These are phyloP conservation scores for Circinella minor DNA, from an alignment of 371 early-diverging fungal species.

Conservation along the genomic window DNA sequence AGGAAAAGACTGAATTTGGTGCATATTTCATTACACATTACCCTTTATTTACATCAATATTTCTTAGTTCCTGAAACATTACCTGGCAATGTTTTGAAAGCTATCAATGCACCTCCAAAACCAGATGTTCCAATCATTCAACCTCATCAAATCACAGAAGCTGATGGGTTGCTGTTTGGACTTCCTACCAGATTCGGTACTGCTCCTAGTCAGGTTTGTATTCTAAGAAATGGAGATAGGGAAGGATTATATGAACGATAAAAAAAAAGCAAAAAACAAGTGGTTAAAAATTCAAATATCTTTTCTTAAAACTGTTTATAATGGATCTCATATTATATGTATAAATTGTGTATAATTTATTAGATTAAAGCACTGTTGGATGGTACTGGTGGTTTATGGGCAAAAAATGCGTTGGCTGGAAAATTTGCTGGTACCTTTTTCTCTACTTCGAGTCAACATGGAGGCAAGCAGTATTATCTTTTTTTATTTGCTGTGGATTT, in stretches of 20 bases:
- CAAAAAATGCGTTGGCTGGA: constrained; percentile 56
- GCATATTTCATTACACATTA: not conserved
- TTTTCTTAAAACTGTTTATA: too few species aligned
- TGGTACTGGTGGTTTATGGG: constrained; percentile 73
- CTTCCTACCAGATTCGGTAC: constrained; percentile 56
- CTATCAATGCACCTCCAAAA: constrained; percentile 67
- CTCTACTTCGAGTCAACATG: constrained; percentile 69
- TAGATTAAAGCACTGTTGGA: constrained; percentile 50
- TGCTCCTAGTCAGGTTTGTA: constrained; percentile 57
- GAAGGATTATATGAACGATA: not conserved
- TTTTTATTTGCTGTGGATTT: too few species aligned
- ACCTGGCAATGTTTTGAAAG: constrained; percentile 57
- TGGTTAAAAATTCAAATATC: too few species aligned
- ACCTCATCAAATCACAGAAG: constrained; percentile 57
- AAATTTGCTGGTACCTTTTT: constrained; percentile 76
- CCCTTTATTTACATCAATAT: not conserved
- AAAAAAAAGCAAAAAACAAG: constrained; percentile 51
- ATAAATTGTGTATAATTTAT: not conserved
- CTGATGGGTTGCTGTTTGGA: constrained; percentile 80
- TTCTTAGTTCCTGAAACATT: constrained; percentile 63
- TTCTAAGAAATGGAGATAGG: not conserved
- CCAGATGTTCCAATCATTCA: constrained; percentile 63
- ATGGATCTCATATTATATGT: not conserved
- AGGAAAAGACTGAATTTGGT: not conserved
- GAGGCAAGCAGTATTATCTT: constrained; percentile 38